Conservation (phyloP, 2,329 filamentous ascomycete genomes). For the Alternaria alternata region DNA sequence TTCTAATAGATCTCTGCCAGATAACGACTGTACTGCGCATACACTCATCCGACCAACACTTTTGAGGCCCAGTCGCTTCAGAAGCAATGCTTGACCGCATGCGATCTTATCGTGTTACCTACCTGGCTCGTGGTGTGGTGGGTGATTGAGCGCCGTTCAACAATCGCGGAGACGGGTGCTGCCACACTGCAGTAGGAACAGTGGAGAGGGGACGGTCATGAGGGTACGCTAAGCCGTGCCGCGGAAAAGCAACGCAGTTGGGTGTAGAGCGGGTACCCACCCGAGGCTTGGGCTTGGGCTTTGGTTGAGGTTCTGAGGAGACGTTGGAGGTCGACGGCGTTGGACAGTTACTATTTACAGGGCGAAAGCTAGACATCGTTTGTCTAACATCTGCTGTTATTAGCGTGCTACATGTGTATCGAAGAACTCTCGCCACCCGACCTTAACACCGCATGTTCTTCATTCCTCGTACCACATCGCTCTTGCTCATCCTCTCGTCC, state of each 20-base stretch:
- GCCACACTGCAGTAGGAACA: background rate
- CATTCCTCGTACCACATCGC: too few species aligned
- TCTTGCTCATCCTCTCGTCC: too few species aligned
- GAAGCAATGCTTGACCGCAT: background rate
- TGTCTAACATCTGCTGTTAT: too few species aligned
- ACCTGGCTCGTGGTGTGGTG: background rate
- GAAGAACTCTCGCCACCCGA: too few species aligned
- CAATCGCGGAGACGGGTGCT: slow-evolving; percentile 1
- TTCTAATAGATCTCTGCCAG: background rate
- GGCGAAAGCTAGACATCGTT: too few species aligned
- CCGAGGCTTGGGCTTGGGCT: background rate
- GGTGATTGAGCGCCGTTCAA: background rate
- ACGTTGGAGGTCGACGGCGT: background rate
- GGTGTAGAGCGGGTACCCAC: background rate
- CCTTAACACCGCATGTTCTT: too few species aligned
- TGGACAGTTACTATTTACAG: background rate
- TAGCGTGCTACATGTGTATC: too few species aligned
- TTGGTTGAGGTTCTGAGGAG: background rate
- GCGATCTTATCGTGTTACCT: background rate
- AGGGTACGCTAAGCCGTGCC: background rate
- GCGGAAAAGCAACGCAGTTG: background rate
- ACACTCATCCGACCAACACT: background rate
- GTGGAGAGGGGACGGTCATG: background rate
- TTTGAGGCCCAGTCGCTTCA: background rate
- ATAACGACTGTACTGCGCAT: background rate